A percentile compares a stretch with the other conserved stretches of the same genome.
Evolutionary conservation across 75 land plant genomes (phyloP).

Genomic region (Ceratopteris richardii): DNA sequence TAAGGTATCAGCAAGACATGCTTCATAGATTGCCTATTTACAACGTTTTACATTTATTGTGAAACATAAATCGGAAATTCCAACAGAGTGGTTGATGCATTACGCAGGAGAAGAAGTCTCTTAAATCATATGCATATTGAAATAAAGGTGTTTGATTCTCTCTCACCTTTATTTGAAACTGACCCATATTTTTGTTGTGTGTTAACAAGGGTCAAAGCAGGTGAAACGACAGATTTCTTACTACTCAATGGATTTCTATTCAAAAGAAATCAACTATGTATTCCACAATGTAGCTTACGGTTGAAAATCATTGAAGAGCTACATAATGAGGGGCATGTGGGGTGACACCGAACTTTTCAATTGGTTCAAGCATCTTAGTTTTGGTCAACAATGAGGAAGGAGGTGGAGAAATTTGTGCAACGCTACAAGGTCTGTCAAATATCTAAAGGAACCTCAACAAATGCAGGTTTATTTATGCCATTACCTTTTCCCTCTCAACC

Average conservation of each 20-base stretch:
- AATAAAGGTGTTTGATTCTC: neutral
- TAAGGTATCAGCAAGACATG: neutral
- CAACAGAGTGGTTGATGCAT: constrained; percentile 11
- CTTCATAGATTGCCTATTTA: constrained; percentile 5
- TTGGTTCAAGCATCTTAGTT: neutral
- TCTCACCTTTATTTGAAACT: neutral
- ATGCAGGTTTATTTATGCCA: constrained; percentile 7
- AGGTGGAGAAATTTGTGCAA: neutral
- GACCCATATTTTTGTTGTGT: neutral
- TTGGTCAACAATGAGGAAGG: neutral
- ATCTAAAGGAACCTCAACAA: constrained; percentile 6
- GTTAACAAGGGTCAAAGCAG: neutral
- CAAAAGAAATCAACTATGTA: neutral
- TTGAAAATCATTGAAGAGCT: neutral
- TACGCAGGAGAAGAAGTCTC: neutral
- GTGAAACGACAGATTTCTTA: neutral
- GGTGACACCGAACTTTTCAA: neutral
- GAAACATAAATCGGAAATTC: constrained; percentile 2
- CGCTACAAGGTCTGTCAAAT: neutral
- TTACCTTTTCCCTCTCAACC: neutral
- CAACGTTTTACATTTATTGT: constrained; percentile 8
- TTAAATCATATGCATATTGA: neutral
- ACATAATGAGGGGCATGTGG: neutral
- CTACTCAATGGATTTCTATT: neutral
- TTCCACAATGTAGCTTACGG: neutral